Evolutionary conservation across 108 stramenopile species (phyloP), one percentile per base, ranked within the genome.

Genomic region (Cyclotella cryptica): DNA sequence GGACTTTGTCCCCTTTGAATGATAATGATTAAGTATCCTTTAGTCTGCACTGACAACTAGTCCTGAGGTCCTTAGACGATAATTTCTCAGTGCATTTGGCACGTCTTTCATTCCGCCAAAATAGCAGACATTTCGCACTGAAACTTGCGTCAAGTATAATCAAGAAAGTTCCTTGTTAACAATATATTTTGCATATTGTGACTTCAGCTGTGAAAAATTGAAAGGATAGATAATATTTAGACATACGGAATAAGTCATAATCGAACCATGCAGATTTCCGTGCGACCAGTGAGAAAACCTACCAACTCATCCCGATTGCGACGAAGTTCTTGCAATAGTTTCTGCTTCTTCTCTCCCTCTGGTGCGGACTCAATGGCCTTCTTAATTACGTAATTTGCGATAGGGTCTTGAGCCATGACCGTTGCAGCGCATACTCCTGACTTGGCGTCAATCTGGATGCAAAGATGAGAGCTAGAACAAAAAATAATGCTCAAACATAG

Each of bases 381-480:
- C 60, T 93, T 92, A 18, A 96, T 90, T 17, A 96, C 95, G 63
- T 96, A 99, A 77, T 99, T 99, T 52, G 96, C 98, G 62, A 96
- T 98, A 0, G 97, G 95, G 80, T 99, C 98, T 49, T 90, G 83
- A 27, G 92, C 91, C 86, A 99, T 92, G 60, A 97, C 82, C 15
- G 97, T 75, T 27, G 91, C 94, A 55, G 93, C 84, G 30, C 86
- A 86, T 26, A 78, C 71, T 41, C 84, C 86, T 43, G 69, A 80
- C 7, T 46, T 71, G 10, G 77, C 80, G 22, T 72, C 40, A 43
- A 45, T 69, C 45, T 52, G 35, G 30, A 52, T 42, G 21, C 43
- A 47, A 46, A 66, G 2, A 26, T 19, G 65, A 66, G 0, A 47
- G 45, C 0, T 1, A 46, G 24, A 6, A 21, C 3, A 4, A 43